Base-by-base conservation (phyloP, 345 rosid species). In the Nasturtium officinale region DNA sequence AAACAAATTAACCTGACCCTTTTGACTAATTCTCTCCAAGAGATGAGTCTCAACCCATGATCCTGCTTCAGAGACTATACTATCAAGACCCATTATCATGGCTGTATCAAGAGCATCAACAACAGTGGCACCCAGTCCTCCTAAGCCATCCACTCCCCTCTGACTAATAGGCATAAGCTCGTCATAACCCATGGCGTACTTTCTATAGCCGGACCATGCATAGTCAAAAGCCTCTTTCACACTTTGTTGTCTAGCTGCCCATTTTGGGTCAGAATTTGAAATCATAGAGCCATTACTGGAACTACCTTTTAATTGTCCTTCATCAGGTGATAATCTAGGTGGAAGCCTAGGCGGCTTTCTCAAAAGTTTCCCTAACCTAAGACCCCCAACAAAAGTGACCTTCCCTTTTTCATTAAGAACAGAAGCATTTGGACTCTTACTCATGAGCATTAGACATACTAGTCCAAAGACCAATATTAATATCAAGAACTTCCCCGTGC, bases 51-150 rank as follows among this genome's bases (percentile, higher is more conserved):
- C 96, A 69, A 95, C 67, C 99, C 99, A 95, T 0, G 83, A 82
- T 57, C 96, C 90, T 11, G 96, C 99, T 79, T 90, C 98, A 42
- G 89, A 85, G 66, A 90, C 94, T 53, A 87, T 77, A 43, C 82
- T 88, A 81, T 91, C 88, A 63, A 72, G 84, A 53, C 90, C 96
- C 98, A 95, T 95, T 77, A 95, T 90, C 89, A 95, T 90, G 56
- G 99, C 96, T 77, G 99, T 91, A 77, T 95, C 99, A 68, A 95
- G 98, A 69, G 97, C 91, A 84, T 95, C 99, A 42, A 91, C 98
- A 25, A 90, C 78, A 6, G 99, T 91, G 45, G 99, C 99, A 74
- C 98, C 98, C n/a, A 91, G 79, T 59, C 99, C 99, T 77, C 98
- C 98, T 74, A 95, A 79, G 15, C 96, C 98, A 80, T 95, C 89